These are phyloP conservation scores for Danielia oregonensis DNA, from an alignment of 805 yeast species.

Conservation along the genomic window DNA sequence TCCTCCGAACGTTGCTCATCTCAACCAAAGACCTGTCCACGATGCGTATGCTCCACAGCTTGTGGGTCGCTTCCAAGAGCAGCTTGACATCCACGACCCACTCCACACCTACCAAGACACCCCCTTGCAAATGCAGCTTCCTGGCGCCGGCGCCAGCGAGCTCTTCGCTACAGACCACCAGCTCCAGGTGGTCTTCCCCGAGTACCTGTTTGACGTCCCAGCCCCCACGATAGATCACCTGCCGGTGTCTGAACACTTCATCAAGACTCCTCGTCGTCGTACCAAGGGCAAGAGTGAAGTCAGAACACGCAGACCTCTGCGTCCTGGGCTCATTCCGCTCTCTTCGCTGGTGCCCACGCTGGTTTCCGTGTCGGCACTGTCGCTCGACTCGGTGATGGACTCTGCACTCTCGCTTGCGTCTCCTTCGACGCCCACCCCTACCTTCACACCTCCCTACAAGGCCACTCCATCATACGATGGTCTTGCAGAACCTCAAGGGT, in stretches of 20 bases:
- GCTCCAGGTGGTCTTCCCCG: too few species aligned
- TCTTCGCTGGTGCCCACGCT: not conserved
- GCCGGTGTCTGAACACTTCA: not conserved
- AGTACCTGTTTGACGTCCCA: too few species aligned
- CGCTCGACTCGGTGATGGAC: not conserved
- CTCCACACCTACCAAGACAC: not conserved
- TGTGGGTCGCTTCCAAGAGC: not conserved
- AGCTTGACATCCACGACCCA: not conserved
- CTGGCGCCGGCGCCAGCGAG: too few species aligned
- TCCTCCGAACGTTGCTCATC: too few species aligned
- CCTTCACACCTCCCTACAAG: not conserved
- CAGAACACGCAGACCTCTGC: not conserved
- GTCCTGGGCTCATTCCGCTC: not conserved
- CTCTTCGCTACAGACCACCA: not conserved
- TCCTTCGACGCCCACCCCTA: not conserved
- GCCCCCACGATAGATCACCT: not conserved
- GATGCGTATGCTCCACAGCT: too few species aligned
- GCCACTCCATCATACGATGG: not conserved
- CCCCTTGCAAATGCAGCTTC: not conserved
- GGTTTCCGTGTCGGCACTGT: not conserved
- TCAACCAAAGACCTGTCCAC: too few species aligned
- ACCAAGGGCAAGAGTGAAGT: not conserved
- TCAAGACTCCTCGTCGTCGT: not conserved
- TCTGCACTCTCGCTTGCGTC: not conserved
- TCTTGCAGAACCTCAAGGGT: slow-evolving; percentile 14